Evolutionary conservation across 2,329 filamentous ascomycete genomes (phyloP), one percentile per base, ranked within the genome.

Genomic region (Aspergillus tamarii): DNA sequence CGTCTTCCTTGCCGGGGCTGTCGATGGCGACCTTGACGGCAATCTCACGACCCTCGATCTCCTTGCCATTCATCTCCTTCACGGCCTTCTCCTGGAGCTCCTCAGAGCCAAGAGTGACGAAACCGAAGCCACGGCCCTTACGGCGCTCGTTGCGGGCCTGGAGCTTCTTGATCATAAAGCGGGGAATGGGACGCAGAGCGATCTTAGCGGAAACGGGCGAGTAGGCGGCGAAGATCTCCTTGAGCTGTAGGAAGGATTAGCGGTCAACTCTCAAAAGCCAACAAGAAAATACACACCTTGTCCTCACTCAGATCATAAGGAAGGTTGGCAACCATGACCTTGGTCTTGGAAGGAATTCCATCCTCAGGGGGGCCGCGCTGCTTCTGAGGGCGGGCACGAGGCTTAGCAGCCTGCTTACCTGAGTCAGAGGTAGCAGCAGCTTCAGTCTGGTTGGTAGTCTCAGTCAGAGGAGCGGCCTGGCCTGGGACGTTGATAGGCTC

Each of bases 161-260:
- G 67, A 99, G 92, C 88, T 99, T 99, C 91, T 97, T 97, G 84
- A 99, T 95, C 95, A 99, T 99, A 87, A 98, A 99, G 76, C 94
- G 94, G 73, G 95, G 95, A 72, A 99, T 99, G 59, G 95, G 95
- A 75, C 95, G 94, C 73, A 99, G 92, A 71, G 95, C 95, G 77
- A 99, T 98, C 89, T 98, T 99, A 81, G 95, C 94, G 69, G 93
- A 96, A 72, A 91, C 90, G 66, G 95, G 95, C 78, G 93, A 87
- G 85, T 97, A 99, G 68, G 89, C 92, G 76, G 88, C 86, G 84
- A 99, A 99, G 76, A 99, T 92, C 81, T 99, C 94, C 85, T 97
- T 94, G 78, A 99, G 93, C 95, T 98, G 68, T 74, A 68, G 10
- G 56, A 16, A 28, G 23, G 61, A 67, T 78, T 71, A 80, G 76